These are phyloP conservation scores for Ceratocystis smalleyi DNA, from an alignment of 2,329 filamentous ascomycete genomes.

Conservation along the genomic window DNA sequence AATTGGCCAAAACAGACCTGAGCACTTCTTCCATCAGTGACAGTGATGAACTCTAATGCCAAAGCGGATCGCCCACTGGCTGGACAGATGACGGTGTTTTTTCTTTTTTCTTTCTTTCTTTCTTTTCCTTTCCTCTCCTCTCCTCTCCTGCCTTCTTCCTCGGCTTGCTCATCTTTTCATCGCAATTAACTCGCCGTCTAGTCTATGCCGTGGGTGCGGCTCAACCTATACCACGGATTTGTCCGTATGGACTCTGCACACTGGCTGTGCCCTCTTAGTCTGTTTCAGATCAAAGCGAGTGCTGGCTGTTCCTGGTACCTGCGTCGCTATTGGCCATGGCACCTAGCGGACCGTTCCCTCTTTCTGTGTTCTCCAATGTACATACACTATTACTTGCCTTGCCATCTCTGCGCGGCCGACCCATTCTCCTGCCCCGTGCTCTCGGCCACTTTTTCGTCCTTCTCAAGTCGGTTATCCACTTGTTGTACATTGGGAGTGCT, in stretches of 20 bases:
- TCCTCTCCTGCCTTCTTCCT: background rate
- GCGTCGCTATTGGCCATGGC: background rate
- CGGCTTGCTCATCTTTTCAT: too few species aligned
- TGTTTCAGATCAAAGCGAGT: background rate
- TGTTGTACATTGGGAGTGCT: too few species aligned
- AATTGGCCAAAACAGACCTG: background rate
- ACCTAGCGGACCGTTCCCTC: background rate
- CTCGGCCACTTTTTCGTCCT: too few species aligned
- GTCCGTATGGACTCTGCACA: background rate
- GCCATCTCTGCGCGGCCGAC: background rate
- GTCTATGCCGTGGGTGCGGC: background rate
- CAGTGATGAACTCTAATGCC: too few species aligned
- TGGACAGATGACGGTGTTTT: background rate
- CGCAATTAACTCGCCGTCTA: too few species aligned
- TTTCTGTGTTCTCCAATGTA: background rate
- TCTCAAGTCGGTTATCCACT: too few species aligned
- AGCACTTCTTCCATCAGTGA: too few species aligned
- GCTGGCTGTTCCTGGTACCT: background rate
- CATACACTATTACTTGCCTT: background rate
- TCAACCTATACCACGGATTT: background rate
- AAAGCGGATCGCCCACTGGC: too few species aligned
- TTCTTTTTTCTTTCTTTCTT: background rate
- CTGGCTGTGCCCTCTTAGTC: conserved; percentile 1
- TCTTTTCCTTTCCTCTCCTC: background rate
- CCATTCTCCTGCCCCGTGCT: background rate